A percentile compares a stretch with the other conserved stretches of the same genome.
Conservation (phyloP, 805 yeast genomes). For the Wickerhamomyces bovis region DNA sequence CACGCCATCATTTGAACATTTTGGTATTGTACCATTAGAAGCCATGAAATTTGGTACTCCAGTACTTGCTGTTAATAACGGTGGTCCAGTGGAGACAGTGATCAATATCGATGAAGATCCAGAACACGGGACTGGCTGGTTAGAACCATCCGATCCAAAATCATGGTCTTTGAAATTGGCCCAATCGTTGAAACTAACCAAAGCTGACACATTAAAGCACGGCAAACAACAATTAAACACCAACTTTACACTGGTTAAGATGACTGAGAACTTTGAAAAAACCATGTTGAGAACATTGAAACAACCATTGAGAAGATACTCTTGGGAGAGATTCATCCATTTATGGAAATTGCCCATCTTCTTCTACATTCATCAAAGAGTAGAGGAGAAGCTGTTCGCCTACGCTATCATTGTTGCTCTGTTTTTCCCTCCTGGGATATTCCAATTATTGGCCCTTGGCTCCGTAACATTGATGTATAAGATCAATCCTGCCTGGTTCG, state of each 20-base stretch:
- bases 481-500: slow-evolving; percentile 12
- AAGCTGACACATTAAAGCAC: slow-evolving; percentile 16
- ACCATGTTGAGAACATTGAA: slow-evolving; percentile 27
- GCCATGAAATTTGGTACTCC: slow-evolving; percentile 83
- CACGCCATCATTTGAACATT: slow-evolving; percentile 91
- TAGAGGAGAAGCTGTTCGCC: slow-evolving; percentile 10
- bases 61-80: slow-evolving; percentile 79
- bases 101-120: slow-evolving; percentile 27
- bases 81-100: slow-evolving; percentile 87
- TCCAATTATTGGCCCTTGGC: slow-evolving; percentile 9
- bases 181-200: slow-evolving; percentile 28
- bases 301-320: slow-evolving; percentile 17
- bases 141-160: slow-evolving; percentile 39
- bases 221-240: slow-evolving; percentile 27
- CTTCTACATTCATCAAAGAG: slow-evolving; percentile 5
- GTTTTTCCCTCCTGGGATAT: slow-evolving; percentile 17
- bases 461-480: slow-evolving; percentile 7
- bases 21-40: slow-evolving; percentile 96
- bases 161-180: slow-evolving; percentile 51
- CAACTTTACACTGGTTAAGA: slow-evolving; percentile 32
- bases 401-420: slow-evolving; percentile 11
- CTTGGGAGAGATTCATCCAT: slow-evolving; percentile 26
- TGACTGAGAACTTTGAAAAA: slow-evolving; percentile 33
- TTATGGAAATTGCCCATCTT: slow-evolving; percentile 21
- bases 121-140: slow-evolving; percentile 56